Percentiles rank a stretch among this genome's conserved stretches.
Conservation (phyloP, 495 filamentous ascomycete genomes). For the Aspergillus leporis region DNA sequence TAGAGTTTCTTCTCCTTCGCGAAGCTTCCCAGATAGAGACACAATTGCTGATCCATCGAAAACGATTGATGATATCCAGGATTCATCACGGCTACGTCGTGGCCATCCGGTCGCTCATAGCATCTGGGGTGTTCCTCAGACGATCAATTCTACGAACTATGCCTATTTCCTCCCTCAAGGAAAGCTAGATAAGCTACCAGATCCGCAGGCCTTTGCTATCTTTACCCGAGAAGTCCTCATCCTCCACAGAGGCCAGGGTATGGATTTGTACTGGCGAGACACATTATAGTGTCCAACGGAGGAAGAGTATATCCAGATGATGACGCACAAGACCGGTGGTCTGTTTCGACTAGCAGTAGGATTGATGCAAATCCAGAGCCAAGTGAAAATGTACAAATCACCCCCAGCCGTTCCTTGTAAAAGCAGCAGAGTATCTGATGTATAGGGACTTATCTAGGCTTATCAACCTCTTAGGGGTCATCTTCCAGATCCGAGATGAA, state of each 20-base stretch:
- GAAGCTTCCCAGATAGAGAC: too few relatives aligned
- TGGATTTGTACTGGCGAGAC: constrained; percentile 93
- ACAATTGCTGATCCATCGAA: constrained; percentile 14
- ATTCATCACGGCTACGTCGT: constrained; percentile 72
- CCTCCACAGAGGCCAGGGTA: constrained; percentile 85
- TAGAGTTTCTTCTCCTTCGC: too few relatives aligned
- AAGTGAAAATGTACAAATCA: background rate
- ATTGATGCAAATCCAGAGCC: constrained; percentile 64
- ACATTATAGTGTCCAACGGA: constrained; percentile 81
- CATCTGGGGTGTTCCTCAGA: constrained; percentile 87
- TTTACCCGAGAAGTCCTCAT: constrained; percentile 80
- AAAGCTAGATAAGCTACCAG: constrained; percentile 64
- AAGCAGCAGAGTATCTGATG: too few relatives aligned
- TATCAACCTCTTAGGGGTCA: too few relatives aligned
- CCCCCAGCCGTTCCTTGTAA: too few relatives aligned
- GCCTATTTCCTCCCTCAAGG: constrained; percentile 79
- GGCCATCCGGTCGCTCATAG: constrained; percentile 83
- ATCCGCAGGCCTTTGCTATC: constrained; percentile 59
- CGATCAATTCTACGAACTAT: constrained; percentile 92
- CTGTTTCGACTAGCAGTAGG: constrained; percentile 83
- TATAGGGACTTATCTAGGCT: too few relatives aligned
- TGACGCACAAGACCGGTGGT: constrained; percentile 88
- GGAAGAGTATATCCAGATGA: constrained; percentile 93
- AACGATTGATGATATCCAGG: constrained; percentile 80
- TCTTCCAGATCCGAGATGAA: constrained; percentile 88